These are phyloP conservation scores for Spiromastix sp. DNA, from an alignment of 2,329 filamentous ascomycete species.

Conservation along the genomic window DNA sequence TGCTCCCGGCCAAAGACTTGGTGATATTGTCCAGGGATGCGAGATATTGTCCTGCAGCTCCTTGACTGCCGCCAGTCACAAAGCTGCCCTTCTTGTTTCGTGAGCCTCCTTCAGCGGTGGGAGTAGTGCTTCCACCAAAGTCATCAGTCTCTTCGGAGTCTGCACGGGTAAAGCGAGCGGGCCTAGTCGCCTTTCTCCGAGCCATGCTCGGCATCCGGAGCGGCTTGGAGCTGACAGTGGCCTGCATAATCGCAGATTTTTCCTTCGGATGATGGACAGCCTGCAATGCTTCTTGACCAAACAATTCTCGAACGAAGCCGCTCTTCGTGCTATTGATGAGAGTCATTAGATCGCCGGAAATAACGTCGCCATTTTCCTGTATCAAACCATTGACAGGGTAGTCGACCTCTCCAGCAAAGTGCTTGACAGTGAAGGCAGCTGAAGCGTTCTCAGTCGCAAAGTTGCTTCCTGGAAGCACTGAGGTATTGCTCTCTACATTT, in stretches of 20 bases:
- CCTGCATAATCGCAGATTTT: slow-evolving; percentile 83
- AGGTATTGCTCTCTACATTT: slow-evolving; percentile 61
- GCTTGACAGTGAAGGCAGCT: slow-evolving; percentile 78
- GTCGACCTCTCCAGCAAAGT: slow-evolving; percentile 94
- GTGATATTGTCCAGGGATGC: slow-evolving; percentile 82
- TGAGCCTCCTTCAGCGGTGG: slow-evolving; percentile 18
- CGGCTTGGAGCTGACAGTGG: slow-evolving; percentile 90
- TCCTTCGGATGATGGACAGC: slow-evolving; percentile 91
- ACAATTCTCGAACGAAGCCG: slow-evolving; percentile 78
- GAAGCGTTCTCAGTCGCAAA: slow-evolving; percentile 74
- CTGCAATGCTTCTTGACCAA: slow-evolving; percentile 90
- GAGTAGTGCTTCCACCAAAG: slow-evolving; percentile 15
- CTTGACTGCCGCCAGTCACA: slow-evolving; percentile 49
- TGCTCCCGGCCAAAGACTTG: slow-evolving; percentile 68
- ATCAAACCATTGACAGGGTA: slow-evolving; percentile 79
- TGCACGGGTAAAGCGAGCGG: slow-evolving; percentile 31
- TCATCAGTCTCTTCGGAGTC: slow-evolving; percentile 12
- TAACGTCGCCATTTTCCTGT: slow-evolving; percentile 92
- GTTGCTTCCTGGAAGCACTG: slow-evolving; percentile 76
- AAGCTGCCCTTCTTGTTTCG: slow-evolving; percentile 22
- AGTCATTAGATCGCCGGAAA: slow-evolving; percentile 92
- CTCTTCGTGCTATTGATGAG: slow-evolving; percentile 81
- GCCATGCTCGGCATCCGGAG: slow-evolving; percentile 88
- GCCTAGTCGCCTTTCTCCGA: slow-evolving; percentile 56
- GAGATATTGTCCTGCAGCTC: slow-evolving; percentile 86